Evolutionary conservation across 2,329 filamentous ascomycete species (phyloP).

Genomic region (Neoarthrinium moseri): DNA sequence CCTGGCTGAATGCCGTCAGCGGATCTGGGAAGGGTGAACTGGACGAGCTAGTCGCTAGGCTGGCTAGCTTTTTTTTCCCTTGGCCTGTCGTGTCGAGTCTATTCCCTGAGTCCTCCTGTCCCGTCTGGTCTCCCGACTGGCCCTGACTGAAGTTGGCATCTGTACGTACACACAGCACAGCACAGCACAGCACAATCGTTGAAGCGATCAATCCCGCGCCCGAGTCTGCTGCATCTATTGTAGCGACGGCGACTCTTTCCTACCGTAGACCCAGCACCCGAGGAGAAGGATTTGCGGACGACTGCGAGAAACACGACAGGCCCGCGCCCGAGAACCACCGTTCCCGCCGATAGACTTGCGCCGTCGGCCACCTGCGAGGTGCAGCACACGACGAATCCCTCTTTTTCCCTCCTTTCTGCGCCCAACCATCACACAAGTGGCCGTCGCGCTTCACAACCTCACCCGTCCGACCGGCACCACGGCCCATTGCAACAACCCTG

Average conservation of each 20-base stretch:
- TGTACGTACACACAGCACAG: too few species aligned
- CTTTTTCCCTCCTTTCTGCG: background rate
- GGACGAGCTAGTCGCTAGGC: background rate
- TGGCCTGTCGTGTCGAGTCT: constrained; percentile 2
- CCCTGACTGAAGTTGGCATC: background rate
- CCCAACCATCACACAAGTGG: background rate
- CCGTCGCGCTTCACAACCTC: background rate
- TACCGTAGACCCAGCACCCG: constrained; percentile 1
- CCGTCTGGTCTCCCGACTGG: background rate
- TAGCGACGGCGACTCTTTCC: background rate
- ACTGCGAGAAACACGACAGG: too few species aligned
- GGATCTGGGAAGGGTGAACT: background rate
- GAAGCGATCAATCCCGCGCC: background rate
- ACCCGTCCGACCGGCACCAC: background rate
- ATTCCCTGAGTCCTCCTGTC: constrained; percentile 2
- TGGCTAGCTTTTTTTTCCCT: constrained; percentile 3
- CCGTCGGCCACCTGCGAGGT: background rate
- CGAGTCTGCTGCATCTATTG: background rate
- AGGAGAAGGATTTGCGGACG: background rate
- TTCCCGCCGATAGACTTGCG: background rate
- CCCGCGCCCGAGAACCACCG: background rate
- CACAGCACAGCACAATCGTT: background rate
- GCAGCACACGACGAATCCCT: background rate
- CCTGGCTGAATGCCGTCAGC: constrained; percentile 5
- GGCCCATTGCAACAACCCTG: background rate